phyloP scores from a whole-genome alignment of 202 grass and related monocot genomes.

The Digitaria exilis region DNA sequence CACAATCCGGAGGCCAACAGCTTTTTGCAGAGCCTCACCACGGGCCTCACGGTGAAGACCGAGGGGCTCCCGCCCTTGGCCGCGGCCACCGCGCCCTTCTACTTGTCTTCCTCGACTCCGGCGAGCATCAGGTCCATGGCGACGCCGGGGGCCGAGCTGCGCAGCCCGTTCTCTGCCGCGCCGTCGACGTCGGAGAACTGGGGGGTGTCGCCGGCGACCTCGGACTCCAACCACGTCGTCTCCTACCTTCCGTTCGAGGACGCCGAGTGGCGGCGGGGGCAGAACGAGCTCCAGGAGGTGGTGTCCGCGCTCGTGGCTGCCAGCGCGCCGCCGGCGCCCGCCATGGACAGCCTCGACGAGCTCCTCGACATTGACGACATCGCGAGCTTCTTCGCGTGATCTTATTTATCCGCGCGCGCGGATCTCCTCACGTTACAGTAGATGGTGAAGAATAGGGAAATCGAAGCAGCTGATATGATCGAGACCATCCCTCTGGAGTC shows the following conservation, averaged over 20 bases:
- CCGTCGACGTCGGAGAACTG: conserved; percentile 42
- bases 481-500: neutral
- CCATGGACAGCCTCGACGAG: conserved; percentile 34
- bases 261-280: conserved; percentile 7
- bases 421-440: neutral
- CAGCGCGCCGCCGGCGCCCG: conserved; percentile 27
- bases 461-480: neutral
- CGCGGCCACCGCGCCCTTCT: conserved; percentile 30
- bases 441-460: neutral
- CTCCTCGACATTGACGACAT: conserved; percentile 45
- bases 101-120: conserved; percentile 35
- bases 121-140: conserved; percentile 10
- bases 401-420: neutral
- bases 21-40: conserved; percentile 45
- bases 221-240: conserved; percentile 53
- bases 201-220: conserved; percentile 45
- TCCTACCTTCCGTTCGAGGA: conserved; percentile 33
- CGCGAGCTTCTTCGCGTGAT: conserved; percentile 35
- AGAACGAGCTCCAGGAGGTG: conserved; percentile 46
- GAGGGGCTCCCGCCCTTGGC: conserved; percentile 31
- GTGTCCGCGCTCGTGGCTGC: conserved; percentile 51
- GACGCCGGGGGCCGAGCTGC: neutral
- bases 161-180: conserved; percentile 27
- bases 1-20: conserved; percentile 9
- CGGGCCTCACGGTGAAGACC: conserved; percentile 57